Evolutionary conservation across 2,329 filamentous ascomycete species (phyloP).

Genomic region (Escovopsis sp.): DNA sequence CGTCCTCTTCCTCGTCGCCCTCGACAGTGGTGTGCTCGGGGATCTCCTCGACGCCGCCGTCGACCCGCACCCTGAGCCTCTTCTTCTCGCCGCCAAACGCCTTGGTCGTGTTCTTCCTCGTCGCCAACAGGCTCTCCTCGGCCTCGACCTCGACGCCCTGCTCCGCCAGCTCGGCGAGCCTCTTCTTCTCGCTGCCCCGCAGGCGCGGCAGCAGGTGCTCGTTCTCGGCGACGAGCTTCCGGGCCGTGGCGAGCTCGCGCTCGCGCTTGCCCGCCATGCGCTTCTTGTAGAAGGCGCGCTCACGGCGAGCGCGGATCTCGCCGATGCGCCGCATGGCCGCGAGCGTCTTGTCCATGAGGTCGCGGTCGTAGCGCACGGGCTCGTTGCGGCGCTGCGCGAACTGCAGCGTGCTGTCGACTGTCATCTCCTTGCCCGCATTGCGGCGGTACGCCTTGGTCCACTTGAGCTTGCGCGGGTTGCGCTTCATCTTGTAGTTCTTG

Average conservation of each 20-base stretch:
- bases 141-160: constrained; percentile 33
- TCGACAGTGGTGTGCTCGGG: constrained; percentile 8
- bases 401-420: constrained; percentile 83
- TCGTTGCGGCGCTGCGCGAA: constrained; percentile 90
- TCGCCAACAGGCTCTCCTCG: constrained; percentile 17
- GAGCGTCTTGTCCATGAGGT: constrained; percentile 74
- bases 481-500: constrained; percentile 88
- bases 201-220: constrained; percentile 76
- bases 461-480: constrained; percentile 89
- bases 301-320: constrained; percentile 70
- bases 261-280: constrained; percentile 85
- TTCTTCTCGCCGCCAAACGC: constrained; percentile 30
- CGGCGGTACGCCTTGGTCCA: constrained; percentile 93
- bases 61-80: constrained; percentile 22
- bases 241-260: constrained; percentile 61
- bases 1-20: constrained; percentile 6
- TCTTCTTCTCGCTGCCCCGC: constrained; percentile 46
- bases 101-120: constrained; percentile 18
- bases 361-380: constrained; percentile 89
- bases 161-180: constrained; percentile 39
- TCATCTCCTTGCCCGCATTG: constrained; percentile 67
- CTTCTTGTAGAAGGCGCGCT: constrained; percentile 86
- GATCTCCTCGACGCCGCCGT: constrained; percentile 20
- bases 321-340: constrained; percentile 81
- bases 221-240: constrained; percentile 82